A percentile compares a stretch with the other conserved stretches of the same genome.
phyloP scores from a whole-genome alignment of 2,329 filamentous ascomycete species.

The Neodidymelliopsis sp. region DNA sequence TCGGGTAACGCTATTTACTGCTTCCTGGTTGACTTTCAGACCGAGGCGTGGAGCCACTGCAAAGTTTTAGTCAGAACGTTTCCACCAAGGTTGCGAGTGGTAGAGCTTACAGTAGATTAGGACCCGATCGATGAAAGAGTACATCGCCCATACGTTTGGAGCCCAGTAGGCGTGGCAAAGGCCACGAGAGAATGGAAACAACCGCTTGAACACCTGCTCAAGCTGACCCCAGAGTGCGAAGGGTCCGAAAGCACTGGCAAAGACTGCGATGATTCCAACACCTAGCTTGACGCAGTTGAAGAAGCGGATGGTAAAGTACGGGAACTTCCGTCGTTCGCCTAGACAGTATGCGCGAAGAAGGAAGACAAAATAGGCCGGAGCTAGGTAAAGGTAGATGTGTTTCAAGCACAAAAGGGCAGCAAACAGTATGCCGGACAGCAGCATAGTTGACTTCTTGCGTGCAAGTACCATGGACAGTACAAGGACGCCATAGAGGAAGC shows the following conservation, averaged over 20 bases:
- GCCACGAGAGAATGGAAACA: constrained; percentile 94
- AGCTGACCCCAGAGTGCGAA: constrained; percentile 85
- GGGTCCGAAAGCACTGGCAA: constrained; percentile 85
- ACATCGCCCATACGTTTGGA: constrained; percentile 95
- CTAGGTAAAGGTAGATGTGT: constrained; percentile 97
- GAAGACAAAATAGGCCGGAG: constrained; percentile 94
- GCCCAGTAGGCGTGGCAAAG: constrained; percentile 99
- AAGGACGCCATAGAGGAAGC: constrained; percentile 90
- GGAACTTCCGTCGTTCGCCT: constrained; percentile 76
- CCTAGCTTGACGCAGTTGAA: constrained; percentile 86
- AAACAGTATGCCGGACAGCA: constrained; percentile 83
- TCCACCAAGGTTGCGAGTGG: neutral
- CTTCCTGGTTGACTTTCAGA: constrained; percentile 73
- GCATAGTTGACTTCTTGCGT: constrained; percentile 74
- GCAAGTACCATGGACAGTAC: constrained; percentile 86
- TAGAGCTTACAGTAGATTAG: constrained; percentile 75
- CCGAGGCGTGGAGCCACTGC: constrained; percentile 83
- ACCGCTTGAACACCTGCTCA: constrained; percentile 78
- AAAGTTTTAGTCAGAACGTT: constrained; percentile 42
- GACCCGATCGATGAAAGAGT: constrained; percentile 86
- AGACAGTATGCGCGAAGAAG: constrained; percentile 90
- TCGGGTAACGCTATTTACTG: constrained; percentile 87
- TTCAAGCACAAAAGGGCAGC: constrained; percentile 90
- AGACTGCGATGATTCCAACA: constrained; percentile 72
- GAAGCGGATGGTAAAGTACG: constrained; percentile 70